Evolutionary conservation across 73 alveolate species (phyloP), one percentile per base, ranked within the genome.

Genomic region (Paramecium pentaurelia): DNA sequence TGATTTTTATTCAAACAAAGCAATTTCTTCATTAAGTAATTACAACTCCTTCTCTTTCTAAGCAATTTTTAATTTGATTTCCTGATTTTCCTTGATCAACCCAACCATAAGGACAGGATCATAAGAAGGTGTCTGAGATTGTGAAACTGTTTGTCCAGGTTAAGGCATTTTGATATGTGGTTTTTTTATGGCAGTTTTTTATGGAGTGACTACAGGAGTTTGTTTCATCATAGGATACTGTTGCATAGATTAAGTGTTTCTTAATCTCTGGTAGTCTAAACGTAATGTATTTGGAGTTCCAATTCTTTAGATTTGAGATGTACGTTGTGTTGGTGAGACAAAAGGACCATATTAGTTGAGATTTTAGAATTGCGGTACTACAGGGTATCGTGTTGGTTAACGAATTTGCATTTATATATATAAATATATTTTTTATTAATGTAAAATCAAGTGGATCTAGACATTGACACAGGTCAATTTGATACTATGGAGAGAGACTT

Each of bases 401-500:
- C 70, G 70, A 54, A 54, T 54, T 54, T 18, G 14, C 60, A 49
- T 54, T 54, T 18, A 18, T 49, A 16, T 54, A 54, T 54, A 54
- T 54, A 54, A 54, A 54, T 54, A 22, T 22, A 54, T 54, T 54
- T 54, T 54, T 54, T 54, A 54, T 54, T 64, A 64, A 64, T 64
- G 84, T 18, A 64, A 64, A 64, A 64, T 51, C 20, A 54, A 8
- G 87, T 18, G 47, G 91, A 80, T 27, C 71, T 47, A 47, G 94
- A 83, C 16, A 51, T 89, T n/a, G 94, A 89, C 37, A 40, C 87
- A 38, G 60, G 75, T 34, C 80, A 77, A 60, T 96, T 86, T 88
- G 99, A 96, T 36, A 96, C 90, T 18, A 90, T 97, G 44, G 99
- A 97, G 71, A 93, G 95, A 71, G 99, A 97, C 87, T 97, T 96